These are phyloP conservation scores for Trichophyton benhamiae DNA, from an alignment of 2,329 filamentous ascomycete genomes.

Conservation along the genomic window DNA sequence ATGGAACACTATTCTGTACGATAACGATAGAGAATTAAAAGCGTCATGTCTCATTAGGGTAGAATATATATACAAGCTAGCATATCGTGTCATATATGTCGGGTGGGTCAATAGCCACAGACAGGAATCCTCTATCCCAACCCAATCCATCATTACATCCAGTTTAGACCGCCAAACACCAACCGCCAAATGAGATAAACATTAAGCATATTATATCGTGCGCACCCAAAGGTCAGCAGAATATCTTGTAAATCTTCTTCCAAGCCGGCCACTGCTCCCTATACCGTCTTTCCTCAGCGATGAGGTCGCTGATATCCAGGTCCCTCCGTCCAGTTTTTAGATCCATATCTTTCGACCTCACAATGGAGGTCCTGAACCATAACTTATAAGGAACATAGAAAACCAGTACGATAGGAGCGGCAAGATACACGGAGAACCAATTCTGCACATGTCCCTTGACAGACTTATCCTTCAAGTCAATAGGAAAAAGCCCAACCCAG, in stretches of 20 bases:
- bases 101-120: neutral
- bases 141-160: neutral
- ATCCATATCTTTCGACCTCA: slow-evolving; percentile 16
- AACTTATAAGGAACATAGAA: slow-evolving; percentile 24
- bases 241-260: slow-evolving; percentile 62
- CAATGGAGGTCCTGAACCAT: slow-evolving; percentile 15
- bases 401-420: slow-evolving; percentile 28
- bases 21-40: neutral
- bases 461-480: slow-evolving; percentile 40
- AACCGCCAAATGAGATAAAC: neutral
- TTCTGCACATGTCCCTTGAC: slow-evolving; percentile 36
- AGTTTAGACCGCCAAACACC: neutral
- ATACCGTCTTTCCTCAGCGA: slow-evolving; percentile 70
- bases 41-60: neutral
- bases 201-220: neutral
- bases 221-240: slow-evolving; percentile 43
- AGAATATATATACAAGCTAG: neutral
- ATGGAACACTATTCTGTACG: neutral
- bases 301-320: slow-evolving; percentile 50
- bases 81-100: neutral
- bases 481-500: slow-evolving; percentile 52
- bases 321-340: slow-evolving; percentile 18
- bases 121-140: neutral
- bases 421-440: slow-evolving; percentile 39
- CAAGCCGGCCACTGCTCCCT: slow-evolving; percentile 57